Percentiles rank a stretch among this genome's conserved stretches.
phyloP scores from a whole-genome alignment of 495 filamentous ascomycete species.

The Talaromyces adpressus region DNA sequence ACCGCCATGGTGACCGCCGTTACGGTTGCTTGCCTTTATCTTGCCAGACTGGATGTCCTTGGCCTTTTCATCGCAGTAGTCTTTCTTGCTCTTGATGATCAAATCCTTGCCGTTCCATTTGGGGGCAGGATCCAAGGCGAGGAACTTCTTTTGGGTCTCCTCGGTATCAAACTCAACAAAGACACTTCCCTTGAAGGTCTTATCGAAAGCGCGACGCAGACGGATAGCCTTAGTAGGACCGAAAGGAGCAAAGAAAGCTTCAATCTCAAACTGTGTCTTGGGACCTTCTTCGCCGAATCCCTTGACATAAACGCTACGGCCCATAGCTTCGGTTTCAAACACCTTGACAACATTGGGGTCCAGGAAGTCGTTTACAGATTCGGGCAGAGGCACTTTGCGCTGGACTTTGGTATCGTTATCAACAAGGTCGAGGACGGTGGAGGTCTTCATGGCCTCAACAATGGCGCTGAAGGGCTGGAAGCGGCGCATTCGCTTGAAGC shows the following conservation, averaged over 20 bases:
- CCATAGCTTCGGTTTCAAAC: slow-evolving; percentile 53
- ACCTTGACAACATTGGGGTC: slow-evolving; percentile 41
- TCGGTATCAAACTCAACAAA: slow-evolving; percentile 84
- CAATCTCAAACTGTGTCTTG: slow-evolving; percentile 83
- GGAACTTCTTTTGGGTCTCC: slow-evolving; percentile 68
- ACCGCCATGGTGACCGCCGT: slow-evolving; percentile 20
- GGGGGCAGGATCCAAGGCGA: slow-evolving; percentile 72
- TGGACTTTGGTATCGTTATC: slow-evolving; percentile 60
- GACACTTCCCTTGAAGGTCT: slow-evolving; percentile 84
- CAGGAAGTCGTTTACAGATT: slow-evolving; percentile 32
- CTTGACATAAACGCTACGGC: slow-evolving; percentile 67
- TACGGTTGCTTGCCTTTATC: slow-evolving; percentile 45
- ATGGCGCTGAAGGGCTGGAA: slow-evolving; percentile 81
- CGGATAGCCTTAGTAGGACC: slow-evolving; percentile 78
- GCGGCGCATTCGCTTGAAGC: slow-evolving; percentile 87
- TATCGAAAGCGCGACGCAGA: slow-evolving; percentile 65
- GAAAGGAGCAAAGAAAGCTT: slow-evolving; percentile 78
- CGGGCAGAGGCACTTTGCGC: slow-evolving; percentile 62
- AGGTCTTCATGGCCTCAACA: slow-evolving; percentile 71
- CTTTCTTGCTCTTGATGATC: slow-evolving; percentile 73
- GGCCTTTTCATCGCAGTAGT: slow-evolving; percentile 75
- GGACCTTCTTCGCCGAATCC: slow-evolving; percentile 77
- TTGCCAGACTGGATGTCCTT: slow-evolving; percentile 68
- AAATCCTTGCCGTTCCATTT: slow-evolving; percentile 69
- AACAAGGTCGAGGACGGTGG: slow-evolving; percentile 61